Conservation (phyloP, 257 asterid genomes). For the Thymus quinquecostatus region DNA sequence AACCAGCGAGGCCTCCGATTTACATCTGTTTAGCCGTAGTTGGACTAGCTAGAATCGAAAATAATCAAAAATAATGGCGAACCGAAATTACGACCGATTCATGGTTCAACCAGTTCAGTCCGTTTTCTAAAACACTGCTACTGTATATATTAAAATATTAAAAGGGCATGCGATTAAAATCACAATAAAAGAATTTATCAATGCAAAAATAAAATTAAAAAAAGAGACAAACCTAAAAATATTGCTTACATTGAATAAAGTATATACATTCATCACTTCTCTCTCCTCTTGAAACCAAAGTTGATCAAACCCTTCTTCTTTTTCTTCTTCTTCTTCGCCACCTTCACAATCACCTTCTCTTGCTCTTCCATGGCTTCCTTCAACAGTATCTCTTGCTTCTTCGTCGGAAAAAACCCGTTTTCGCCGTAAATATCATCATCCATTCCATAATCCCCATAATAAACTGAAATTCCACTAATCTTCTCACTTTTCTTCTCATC, state of each 20-base stretch:
- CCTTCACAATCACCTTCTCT: constrained; percentile 25
- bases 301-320: constrained; percentile 24
- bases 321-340: constrained; percentile 27
- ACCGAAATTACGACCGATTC: too few relatives aligned
- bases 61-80: too few relatives aligned
- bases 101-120: too few relatives aligned
- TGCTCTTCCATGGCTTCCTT: constrained; percentile 40
- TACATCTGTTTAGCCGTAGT: too few relatives aligned
- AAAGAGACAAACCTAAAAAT: not conserved
- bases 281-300: constrained; percentile 21
- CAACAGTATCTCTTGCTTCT: constrained; percentile 29
- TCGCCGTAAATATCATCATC: constrained; percentile 38
- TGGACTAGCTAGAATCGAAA: too few relatives aligned
- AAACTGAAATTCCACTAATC: constrained; percentile 14
- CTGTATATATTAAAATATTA: too few relatives aligned
- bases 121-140: too few relatives aligned
- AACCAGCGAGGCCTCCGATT: too few relatives aligned
- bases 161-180: too few relatives aligned
- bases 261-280: not conserved
- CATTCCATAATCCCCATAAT: constrained; percentile 48
- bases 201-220: too few relatives aligned
- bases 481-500: constrained; percentile 12
- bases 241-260: not conserved
- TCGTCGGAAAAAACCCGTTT: constrained; percentile 18
- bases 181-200: not conserved